Evolutionary conservation across 176 grass and related monocot genomes (phyloP).

Genomic region (Saccharum officinarum): DNA sequence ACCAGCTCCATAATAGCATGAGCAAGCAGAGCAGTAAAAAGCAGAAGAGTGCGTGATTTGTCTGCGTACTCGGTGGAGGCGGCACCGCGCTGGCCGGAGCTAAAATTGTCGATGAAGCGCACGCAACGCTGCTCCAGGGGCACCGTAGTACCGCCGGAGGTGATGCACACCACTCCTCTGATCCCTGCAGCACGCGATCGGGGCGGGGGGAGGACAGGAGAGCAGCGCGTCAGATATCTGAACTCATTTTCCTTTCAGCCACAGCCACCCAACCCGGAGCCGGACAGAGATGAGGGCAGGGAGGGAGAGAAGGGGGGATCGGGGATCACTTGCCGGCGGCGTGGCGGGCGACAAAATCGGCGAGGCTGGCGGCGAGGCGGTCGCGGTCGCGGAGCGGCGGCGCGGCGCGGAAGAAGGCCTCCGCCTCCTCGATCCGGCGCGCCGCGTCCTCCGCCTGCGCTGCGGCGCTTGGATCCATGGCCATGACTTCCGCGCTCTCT

Average conservation of each 20-base stretch:
- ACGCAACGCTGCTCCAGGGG: constrained; percentile 92
- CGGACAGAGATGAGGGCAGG: background rate
- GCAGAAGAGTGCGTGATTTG: too few species aligned
- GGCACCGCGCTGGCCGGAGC: constrained; percentile 80
- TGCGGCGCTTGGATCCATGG: constrained; percentile 15
- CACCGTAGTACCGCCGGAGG: constrained; percentile 91
- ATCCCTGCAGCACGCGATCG: constrained; percentile 22
- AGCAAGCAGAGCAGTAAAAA: background rate
- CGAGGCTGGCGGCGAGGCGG: constrained; percentile 12
- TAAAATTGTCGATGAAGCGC: constrained; percentile 90
- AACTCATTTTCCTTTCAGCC: too few species aligned
- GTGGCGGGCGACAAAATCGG: constrained; percentile 42
- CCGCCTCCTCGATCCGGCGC: constrained; percentile 13
- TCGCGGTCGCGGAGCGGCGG: constrained; percentile 40
- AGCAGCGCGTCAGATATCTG: background rate
- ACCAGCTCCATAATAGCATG: background rate
- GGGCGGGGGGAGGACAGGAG: background rate
- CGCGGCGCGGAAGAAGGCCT: constrained; percentile 46
- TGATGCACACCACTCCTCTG: constrained; percentile 69
- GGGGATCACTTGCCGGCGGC: constrained; percentile 15
- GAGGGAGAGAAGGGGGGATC: background rate
- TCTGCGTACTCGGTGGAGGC: constrained; percentile 69
- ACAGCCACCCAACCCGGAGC: background rate
- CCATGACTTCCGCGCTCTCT: background rate
- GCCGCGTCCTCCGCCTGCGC: constrained; percentile 5